Conservation (phyloP, 2,329 filamentous ascomycete species). For the Emergomyces orientalis region DNA sequence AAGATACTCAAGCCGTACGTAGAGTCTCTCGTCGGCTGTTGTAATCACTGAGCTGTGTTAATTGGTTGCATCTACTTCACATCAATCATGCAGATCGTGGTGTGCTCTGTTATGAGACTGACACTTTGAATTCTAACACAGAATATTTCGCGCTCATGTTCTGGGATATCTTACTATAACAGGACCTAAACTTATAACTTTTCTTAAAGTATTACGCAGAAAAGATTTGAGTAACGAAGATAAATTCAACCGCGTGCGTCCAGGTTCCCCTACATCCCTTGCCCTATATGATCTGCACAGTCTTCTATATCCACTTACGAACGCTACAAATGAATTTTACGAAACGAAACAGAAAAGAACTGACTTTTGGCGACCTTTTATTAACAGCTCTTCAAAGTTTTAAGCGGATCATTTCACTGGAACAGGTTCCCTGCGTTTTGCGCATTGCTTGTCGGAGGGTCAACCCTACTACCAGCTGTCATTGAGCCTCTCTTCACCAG, state of each 20-base stretch:
- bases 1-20: constrained; percentile 7
- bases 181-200: constrained; percentile 37
- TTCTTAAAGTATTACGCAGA: constrained; percentile 27
- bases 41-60: neutral
- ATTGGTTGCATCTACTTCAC: neutral
- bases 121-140: constrained; percentile 13
- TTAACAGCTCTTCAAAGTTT: constrained; percentile 30
- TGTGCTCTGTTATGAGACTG: neutral
- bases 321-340: neutral
- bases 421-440: constrained; percentile 47
- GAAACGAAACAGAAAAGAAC: constrained; percentile 3
- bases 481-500: constrained; percentile 7
- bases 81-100: neutral
- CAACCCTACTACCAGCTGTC: constrained; percentile 37
- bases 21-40: neutral
- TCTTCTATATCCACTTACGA: constrained; percentile 7
- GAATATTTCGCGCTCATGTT: constrained; percentile 39
- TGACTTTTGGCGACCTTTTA: constrained; percentile 13
- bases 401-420: constrained; percentile 33
- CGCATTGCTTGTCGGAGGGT: constrained; percentile 44
- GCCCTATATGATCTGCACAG: neutral
- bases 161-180: constrained; percentile 42
- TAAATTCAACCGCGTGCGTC: constrained; percentile 31
- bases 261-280: neutral
- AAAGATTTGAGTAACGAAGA: constrained; percentile 26